Conservation (phyloP, 2,329 filamentous ascomycete species). For the Sclerotinia spermophila region DNA sequence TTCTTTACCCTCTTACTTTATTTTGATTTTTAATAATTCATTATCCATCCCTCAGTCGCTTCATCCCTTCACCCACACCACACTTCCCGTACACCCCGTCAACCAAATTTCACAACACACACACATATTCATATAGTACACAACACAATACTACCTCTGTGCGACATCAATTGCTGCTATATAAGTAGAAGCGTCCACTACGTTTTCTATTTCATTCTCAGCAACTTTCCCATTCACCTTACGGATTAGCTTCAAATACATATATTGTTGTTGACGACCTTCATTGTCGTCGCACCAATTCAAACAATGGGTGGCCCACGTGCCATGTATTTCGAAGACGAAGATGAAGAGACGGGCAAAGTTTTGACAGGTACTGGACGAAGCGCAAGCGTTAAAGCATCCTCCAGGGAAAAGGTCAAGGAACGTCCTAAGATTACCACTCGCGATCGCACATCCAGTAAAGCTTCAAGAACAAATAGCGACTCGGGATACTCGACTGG, state of each 20-base stretch:
- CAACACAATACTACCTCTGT: conserved; percentile 1
- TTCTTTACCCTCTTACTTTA: neutral
- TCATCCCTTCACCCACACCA: conserved; percentile 6
- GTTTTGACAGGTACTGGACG: conserved; percentile 27
- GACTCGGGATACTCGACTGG: conserved; percentile 20
- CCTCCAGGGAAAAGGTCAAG: conserved; percentile 24
- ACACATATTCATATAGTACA: neutral
- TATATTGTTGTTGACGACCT: conserved; percentile 11
- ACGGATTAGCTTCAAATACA: neutral
- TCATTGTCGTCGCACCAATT: conserved; percentile 16
- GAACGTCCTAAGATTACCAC: conserved; percentile 12
- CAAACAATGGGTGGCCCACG: conserved; percentile 23
- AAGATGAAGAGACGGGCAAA: conserved; percentile 29
- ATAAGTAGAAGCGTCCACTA: conserved; percentile 15
- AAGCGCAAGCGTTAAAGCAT: conserved; percentile 24
- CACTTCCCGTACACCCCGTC: conserved; percentile 11
- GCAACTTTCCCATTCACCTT: neutral
- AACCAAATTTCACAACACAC: neutral
- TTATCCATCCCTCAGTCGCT: conserved; percentile 3
- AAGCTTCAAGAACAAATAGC: conserved; percentile 16
- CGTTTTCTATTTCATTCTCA: neutral
- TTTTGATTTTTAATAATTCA: neutral
- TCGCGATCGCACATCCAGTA: conserved; percentile 14
- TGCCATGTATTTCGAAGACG: conserved; percentile 32
- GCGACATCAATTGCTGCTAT: conserved; percentile 15